Percentiles rank a stretch among this genome's conserved stretches.
phyloP scores from a whole-genome alignment of 108 stramenopile genomes.

The Cyclotella distinguenda region DNA sequence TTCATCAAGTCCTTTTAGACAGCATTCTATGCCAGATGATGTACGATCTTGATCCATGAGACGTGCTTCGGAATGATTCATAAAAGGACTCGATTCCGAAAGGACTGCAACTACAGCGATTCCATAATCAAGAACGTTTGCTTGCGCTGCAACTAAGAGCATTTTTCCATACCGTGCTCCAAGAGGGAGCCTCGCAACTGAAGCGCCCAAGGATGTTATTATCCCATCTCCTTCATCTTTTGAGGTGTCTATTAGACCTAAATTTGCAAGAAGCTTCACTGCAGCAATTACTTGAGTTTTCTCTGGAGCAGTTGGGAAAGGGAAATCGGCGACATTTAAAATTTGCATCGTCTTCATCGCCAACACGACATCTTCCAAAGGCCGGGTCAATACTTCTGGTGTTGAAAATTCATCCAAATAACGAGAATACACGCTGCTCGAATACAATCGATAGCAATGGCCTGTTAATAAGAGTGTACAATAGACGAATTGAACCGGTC shows the following conservation, averaged over 20 bases:
- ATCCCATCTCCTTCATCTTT: constrained; percentile 74
- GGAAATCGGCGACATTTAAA: constrained; percentile 68
- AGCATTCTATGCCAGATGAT: too few relatives aligned
- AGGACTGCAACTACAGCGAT: constrained; percentile 77
- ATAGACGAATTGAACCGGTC: too few relatives aligned
- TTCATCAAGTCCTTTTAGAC: constrained; percentile 50
- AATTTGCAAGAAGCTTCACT: constrained; percentile 64
- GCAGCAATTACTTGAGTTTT: constrained; percentile 69
- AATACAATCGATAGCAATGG: constrained; percentile 96
- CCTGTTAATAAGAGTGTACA: constrained; percentile 35
- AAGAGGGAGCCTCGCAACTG: constrained; percentile 80
- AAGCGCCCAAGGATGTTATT: constrained; percentile 73
- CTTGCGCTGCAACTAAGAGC: constrained; percentile 85
- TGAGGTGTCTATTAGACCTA: constrained; percentile 79
- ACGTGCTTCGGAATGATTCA: constrained; percentile 36
- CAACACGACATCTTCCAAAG: constrained; percentile 90
- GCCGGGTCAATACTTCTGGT: constrained; percentile 83
- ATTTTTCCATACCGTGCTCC: constrained; percentile 88
- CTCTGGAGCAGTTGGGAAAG: constrained; percentile 81
- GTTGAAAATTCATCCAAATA: constrained; percentile 81
- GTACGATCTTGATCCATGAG: too few relatives aligned
- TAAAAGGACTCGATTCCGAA: constrained; percentile 77
- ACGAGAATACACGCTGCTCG: constrained; percentile 87
- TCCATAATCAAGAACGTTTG: constrained; percentile 81
- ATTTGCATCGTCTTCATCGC: constrained; percentile 89